Conservation (phyloP, 2,329 filamentous ascomycete species). For the Epichloe uncinata region DNA sequence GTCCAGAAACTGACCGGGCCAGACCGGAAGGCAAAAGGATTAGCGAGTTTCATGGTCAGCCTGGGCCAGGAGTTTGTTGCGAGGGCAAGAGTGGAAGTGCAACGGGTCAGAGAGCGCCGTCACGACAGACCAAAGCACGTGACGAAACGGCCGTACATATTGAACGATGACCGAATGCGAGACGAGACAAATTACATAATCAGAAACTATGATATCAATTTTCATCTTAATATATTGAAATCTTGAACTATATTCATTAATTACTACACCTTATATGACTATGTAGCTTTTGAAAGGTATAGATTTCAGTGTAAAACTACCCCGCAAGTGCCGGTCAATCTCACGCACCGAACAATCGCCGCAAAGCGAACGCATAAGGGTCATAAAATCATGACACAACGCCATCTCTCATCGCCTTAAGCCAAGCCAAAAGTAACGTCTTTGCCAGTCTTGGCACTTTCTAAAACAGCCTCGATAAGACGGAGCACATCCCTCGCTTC, state of each 20-base stretch:
- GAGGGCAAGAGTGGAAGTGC: background rate
- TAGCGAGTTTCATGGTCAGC: conserved; percentile 21
- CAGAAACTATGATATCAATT: too few species aligned
- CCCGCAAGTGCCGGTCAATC: too few species aligned
- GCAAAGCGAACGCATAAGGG: too few species aligned
- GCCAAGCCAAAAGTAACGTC: conserved; percentile 24
- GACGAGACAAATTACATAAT: too few species aligned
- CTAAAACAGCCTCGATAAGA: conserved; percentile 37
- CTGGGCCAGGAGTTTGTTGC: background rate
- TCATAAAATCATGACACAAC: too few species aligned
- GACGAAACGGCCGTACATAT: background rate
- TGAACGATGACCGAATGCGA: background rate
- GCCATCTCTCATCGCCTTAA: too few species aligned
- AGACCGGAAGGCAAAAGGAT: conserved; percentile 65
- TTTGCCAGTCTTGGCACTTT: conserved; percentile 35
- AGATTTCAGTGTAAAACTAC: too few species aligned
- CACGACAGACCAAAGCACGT: background rate
- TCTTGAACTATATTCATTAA: too few species aligned
- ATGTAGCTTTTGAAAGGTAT: too few species aligned
- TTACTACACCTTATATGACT: too few species aligned
- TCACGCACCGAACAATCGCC: too few species aligned
- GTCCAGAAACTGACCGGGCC: conserved; percentile 72
- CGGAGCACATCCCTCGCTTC: conserved; percentile 39
- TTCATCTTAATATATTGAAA: too few species aligned
- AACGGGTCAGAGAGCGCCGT: background rate